Percentiles rank a stretch among this genome's conserved stretches.
Evolutionary conservation across 208 protist genomes (phyloP).

Genomic region (Leishmania gerbilli): DNA sequence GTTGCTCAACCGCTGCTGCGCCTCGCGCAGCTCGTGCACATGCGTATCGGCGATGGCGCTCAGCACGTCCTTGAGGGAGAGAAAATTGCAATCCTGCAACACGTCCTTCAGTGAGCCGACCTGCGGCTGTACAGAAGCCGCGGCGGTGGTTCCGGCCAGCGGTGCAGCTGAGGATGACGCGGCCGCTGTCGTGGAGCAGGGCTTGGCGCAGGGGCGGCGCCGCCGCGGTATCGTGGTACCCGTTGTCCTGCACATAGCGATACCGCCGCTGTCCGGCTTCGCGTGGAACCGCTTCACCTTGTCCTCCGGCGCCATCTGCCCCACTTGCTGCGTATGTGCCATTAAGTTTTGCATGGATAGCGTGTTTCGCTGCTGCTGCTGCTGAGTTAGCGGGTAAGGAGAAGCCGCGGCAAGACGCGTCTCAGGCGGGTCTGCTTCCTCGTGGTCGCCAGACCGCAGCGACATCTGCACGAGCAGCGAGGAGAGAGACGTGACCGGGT

Average conservation of each 20-base stretch:
- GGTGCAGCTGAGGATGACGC: not conserved
- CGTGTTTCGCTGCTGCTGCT: conserved; percentile 22
- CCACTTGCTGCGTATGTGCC: conserved; percentile 35
- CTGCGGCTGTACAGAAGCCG: conserved; percentile 8
- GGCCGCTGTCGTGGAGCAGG: not conserved
- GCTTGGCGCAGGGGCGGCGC: conserved; percentile 7
- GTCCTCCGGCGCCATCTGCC: conserved; percentile 30
- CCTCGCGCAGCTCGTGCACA: conserved; percentile 34
- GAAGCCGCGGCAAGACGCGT: not conserved
- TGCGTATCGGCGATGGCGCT: conserved; percentile 35
- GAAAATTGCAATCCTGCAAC: conserved; percentile 44
- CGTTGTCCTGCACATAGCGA: not conserved
- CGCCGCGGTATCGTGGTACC: conserved; percentile 8
- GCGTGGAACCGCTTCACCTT: conserved; percentile 30
- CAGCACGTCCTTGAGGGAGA: conserved; percentile 46
- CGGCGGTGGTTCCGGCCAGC: not conserved
- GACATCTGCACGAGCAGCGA: conserved; percentile 33
- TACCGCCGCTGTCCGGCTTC: conserved; percentile 3
- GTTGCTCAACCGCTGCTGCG: conserved; percentile 25
- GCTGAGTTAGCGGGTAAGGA: conserved; percentile 9
- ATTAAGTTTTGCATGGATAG: conserved; percentile 40
- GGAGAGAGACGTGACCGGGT: conserved; percentile 36
- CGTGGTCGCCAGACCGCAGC: conserved; percentile 23
- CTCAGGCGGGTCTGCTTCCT: conserved; percentile 23
- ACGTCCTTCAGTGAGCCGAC: conserved; percentile 41